phyloP scores from a whole-genome alignment of 2,329 filamentous ascomycete species.

The Microcera coccophila region DNA sequence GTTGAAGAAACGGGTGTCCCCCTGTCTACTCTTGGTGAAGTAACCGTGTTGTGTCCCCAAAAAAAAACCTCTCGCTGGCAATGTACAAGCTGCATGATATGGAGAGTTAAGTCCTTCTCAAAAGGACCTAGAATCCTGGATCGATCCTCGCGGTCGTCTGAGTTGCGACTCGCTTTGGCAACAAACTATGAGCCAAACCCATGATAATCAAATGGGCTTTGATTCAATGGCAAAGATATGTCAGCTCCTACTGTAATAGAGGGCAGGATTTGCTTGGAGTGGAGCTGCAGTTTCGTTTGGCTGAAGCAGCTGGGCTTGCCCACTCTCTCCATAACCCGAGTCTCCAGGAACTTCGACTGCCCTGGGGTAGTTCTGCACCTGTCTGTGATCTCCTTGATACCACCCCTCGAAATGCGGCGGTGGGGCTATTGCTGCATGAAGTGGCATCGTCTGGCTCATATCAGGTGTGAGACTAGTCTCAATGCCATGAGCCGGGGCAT shows the following conservation, averaged over 20 bases:
- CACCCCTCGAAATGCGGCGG: slow-evolving; percentile 40
- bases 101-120: too few relatives aligned
- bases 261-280: slow-evolving; percentile 4
- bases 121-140: too few relatives aligned
- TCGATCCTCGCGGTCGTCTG: too few relatives aligned
- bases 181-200: too few relatives aligned
- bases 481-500: slow-evolving; percentile 35
- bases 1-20: too few relatives aligned
- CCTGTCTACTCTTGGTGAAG: too few relatives aligned
- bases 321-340: slow-evolving; percentile 32
- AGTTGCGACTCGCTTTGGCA: too few relatives aligned
- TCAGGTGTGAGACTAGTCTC: slow-evolving; percentile 34
- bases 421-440: slow-evolving; percentile 38
- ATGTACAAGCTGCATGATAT: too few relatives aligned
- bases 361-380: slow-evolving; percentile 35
- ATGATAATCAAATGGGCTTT: too few relatives aligned
- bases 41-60: too few relatives aligned
- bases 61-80: too few relatives aligned
- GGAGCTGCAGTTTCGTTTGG: slow-evolving; percentile 6
- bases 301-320: slow-evolving; percentile 11
- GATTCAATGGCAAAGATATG: neutral
- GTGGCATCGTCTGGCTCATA: slow-evolving; percentile 26
- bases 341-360: slow-evolving; percentile 35
- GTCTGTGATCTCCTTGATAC: slow-evolving; percentile 38
- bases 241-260: slow-evolving; percentile 16